phyloP scores from a whole-genome alignment of 148 eudicot genomes.

The Silene latifolia region DNA sequence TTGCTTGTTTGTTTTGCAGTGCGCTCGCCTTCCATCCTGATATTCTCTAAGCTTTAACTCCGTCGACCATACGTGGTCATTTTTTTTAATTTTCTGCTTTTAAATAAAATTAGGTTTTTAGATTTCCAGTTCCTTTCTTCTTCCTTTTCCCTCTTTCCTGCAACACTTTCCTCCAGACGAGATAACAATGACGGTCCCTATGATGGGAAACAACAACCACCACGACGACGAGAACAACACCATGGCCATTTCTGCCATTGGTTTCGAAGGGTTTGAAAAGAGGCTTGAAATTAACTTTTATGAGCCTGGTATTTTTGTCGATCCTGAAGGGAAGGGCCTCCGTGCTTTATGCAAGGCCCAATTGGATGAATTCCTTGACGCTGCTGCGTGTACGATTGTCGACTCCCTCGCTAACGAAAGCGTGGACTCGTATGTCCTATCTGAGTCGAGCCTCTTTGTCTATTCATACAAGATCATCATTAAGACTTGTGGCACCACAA shows the following conservation, averaged over 20 bases:
- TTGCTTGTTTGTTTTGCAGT: conserved; percentile 43
- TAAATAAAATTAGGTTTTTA: conserved; percentile 11
- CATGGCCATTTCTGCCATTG: conserved; percentile 62
- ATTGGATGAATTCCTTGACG: conserved; percentile 64
- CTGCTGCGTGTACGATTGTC: conserved; percentile 92
- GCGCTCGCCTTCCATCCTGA: conserved; percentile 86
- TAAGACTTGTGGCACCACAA: conserved; percentile 93
- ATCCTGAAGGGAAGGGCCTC: conserved; percentile 75
- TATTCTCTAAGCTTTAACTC: background rate
- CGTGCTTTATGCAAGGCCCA: conserved; percentile 59
- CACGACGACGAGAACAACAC: conserved; percentile 32
- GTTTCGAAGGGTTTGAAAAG: conserved; percentile 91
- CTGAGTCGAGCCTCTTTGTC: conserved; percentile 89
- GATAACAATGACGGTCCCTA: conserved; percentile 44
- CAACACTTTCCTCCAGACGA: conserved; percentile 9
- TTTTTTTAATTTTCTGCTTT: conserved; percentile 23
- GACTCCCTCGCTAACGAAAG: conserved; percentile 55
- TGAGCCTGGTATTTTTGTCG: conserved; percentile 73
- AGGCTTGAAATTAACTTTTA: conserved; percentile 80
- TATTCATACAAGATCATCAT: conserved; percentile 73
- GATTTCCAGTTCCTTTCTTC: conserved; percentile 26
- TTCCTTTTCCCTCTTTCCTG: conserved; percentile 33
- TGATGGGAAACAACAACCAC: conserved; percentile 31
- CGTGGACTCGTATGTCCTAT: conserved; percentile 77
- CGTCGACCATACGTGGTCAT: conserved; percentile 36